These are phyloP conservation scores for Plenodomus biglobosus DNA, from an alignment of 2,329 filamentous ascomycete species.

Conservation along the genomic window DNA sequence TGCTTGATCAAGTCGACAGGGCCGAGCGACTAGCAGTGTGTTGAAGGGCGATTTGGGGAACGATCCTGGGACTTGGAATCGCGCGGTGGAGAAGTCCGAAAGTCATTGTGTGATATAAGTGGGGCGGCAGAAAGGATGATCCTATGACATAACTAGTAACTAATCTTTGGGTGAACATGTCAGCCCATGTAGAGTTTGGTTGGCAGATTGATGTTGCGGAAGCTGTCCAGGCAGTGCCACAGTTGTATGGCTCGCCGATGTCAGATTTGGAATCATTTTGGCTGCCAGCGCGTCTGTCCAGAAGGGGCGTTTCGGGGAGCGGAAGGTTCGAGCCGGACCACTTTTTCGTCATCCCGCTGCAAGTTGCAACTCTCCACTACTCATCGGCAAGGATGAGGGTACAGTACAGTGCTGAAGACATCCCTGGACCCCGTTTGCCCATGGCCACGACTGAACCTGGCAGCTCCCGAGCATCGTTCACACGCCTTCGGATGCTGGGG, in stretches of 20 bases:
- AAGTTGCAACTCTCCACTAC: background rate
- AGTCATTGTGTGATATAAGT: background rate
- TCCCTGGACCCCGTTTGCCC: too few relatives aligned
- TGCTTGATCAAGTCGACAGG: conserved; percentile 32
- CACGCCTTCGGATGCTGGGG: too few relatives aligned
- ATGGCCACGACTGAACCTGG: too few relatives aligned
- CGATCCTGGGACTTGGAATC: background rate
- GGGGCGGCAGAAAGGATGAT: background rate
- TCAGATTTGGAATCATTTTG: too few relatives aligned
- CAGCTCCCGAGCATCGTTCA: too few relatives aligned
- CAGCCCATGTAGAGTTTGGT: background rate
- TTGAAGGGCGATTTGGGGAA: background rate
- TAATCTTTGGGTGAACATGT: too few relatives aligned
- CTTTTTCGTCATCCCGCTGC: background rate
- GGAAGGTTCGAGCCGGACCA: background rate
- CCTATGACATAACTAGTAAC: background rate
- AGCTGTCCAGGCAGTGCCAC: too few relatives aligned
- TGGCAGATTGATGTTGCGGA: too few relatives aligned
- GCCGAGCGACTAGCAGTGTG: background rate
- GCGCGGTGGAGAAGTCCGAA: background rate
- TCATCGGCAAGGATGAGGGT: too few relatives aligned
- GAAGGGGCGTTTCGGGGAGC: background rate
- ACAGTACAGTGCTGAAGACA: too few relatives aligned
- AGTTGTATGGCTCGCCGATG: too few relatives aligned
- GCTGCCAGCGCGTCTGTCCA: too few relatives aligned